phyloP scores from a whole-genome alignment of 345 rosid genomes.

The Jatropha curcas region DNA sequence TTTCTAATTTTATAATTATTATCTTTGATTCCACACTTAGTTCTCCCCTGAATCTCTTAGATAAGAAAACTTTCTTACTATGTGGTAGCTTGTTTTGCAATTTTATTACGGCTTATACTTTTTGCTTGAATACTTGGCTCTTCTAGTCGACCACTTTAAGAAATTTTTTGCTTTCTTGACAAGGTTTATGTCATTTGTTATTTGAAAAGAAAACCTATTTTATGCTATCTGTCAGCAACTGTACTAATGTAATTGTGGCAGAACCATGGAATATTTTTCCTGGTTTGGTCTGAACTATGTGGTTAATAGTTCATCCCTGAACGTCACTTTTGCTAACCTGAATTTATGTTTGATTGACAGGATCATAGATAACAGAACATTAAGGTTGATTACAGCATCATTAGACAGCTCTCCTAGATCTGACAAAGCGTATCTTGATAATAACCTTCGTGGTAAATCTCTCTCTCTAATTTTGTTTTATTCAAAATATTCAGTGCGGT shows the following conservation, averaged over 20 bases:
- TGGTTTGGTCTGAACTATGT: not conserved
- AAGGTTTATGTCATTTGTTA: slow-evolving; percentile 4
- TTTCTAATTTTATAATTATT: slow-evolving; percentile 13
- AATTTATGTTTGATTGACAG: slow-evolving; percentile 39
- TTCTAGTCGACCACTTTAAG: slow-evolving; percentile 7
- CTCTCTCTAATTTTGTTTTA: not conserved
- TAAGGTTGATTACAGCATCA: slow-evolving; percentile 76
- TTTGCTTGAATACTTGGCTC: not conserved
- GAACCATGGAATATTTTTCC: not conserved
- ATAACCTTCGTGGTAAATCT: slow-evolving; percentile 64
- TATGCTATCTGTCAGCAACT: not conserved
- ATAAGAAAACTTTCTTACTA: not conserved
- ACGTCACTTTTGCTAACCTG: slow-evolving; percentile 15
- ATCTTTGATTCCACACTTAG: not conserved
- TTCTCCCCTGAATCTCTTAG: not conserved
- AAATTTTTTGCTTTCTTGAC: slow-evolving; percentile 1
- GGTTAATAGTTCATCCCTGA: not conserved
- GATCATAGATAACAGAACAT: slow-evolving; percentile 82
- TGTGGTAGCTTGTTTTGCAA: not conserved
- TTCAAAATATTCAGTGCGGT: slow-evolving; percentile 3
- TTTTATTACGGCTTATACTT: not conserved
- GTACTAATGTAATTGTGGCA: not conserved
- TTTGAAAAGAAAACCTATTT: slow-evolving; percentile 5
- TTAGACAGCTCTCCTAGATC: slow-evolving; percentile 65
- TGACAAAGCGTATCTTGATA: slow-evolving; percentile 54